Base-by-base conservation (phyloP, 306 rosid species). In the Trifolium subterraneum region DNA sequence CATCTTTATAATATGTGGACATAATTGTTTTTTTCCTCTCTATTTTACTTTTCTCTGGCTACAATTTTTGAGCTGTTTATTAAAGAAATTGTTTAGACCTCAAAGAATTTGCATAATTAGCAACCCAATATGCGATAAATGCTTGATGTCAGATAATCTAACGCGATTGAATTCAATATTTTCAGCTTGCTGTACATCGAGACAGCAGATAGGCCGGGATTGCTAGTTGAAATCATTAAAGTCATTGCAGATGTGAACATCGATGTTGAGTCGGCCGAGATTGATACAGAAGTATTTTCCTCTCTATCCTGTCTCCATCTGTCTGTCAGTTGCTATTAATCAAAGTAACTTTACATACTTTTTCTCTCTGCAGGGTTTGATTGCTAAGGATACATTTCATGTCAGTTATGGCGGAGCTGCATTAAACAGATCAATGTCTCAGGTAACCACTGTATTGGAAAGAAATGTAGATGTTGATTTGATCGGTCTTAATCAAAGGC, bases 121-220 rank as follows among this genome's bases (percentile, higher is more conserved):
- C 59, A 31, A 84, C 31, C 25, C 47, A 16, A 22, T 68, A 45
- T 68, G 68, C 38, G 36, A 52, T 74, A 35, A 63, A 74, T 69
- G 78, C 54, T 70, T 68, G 64, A 27, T 78, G 74, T 71, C 42
- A 62, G 80, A 75, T 80, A 27, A 72, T 81, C 72, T 81, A 35
- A 75, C 74, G 47, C 29, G 50, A 59, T 84, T 73, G 63, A 29
- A 4, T 68, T 80, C 68, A 58, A 79, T 41, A 54, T 75, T 52
- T 55, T 76, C 90, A 92, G 99, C 87, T 85, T 94, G 88, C 92
- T 94, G 27, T 88, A 22, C 69, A 85, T 92, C 68, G 97, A 94
- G 93, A 90, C 99, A 6, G 96, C 97, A 68, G 97, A 94, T 82
- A 84, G 92, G 69, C 92, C 99, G 2, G 99, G 99, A 72, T 79